These are phyloP conservation scores for Phytophthora crassamura DNA, from an alignment of 352 stramenopile genomes.

Conservation along the genomic window DNA sequence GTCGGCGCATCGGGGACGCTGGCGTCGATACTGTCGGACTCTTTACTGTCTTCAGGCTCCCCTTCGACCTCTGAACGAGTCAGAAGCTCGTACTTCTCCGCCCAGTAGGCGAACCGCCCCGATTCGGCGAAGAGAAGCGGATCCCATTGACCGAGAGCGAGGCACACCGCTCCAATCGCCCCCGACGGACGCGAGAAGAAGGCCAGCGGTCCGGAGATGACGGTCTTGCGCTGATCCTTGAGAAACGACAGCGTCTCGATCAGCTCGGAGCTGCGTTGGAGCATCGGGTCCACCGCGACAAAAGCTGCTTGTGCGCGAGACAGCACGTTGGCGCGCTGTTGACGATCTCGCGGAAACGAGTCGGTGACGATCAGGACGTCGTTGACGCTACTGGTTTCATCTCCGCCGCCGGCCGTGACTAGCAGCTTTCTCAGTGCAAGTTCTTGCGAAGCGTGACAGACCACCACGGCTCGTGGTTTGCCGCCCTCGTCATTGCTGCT, in stretches of 20 bases:
- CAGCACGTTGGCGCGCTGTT: conserved; percentile 42
- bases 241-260: conserved; percentile 60
- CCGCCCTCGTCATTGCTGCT: conserved; percentile 1
- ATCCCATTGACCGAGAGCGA: conserved; percentile 52
- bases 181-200: conserved; percentile 55
- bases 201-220: conserved; percentile 46
- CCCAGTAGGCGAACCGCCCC: conserved; percentile 20
- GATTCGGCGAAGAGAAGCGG: conserved; percentile 36
- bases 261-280: conserved; percentile 42
- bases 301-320: conserved; percentile 36
- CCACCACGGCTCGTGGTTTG: conserved; percentile 20
- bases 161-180: conserved; percentile 52
- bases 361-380: conserved; percentile 50
- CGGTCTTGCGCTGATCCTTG: conserved; percentile 49
- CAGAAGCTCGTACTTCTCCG: conserved; percentile 28
- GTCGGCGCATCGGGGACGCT: neutral
- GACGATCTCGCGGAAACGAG: conserved; percentile 37
- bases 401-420: neutral
- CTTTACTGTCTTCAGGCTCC: neutral
- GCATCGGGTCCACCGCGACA: conserved; percentile 45
- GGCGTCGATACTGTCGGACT: neutral
- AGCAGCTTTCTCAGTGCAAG: conserved; percentile 8
- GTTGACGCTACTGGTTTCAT: conserved; percentile 1
- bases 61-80: conserved; percentile 15
- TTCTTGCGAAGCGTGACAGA: conserved; percentile 33